Conservation (phyloP, 225 moss, liverwort and hornwort genomes). For the Straminergon stramineum region DNA sequence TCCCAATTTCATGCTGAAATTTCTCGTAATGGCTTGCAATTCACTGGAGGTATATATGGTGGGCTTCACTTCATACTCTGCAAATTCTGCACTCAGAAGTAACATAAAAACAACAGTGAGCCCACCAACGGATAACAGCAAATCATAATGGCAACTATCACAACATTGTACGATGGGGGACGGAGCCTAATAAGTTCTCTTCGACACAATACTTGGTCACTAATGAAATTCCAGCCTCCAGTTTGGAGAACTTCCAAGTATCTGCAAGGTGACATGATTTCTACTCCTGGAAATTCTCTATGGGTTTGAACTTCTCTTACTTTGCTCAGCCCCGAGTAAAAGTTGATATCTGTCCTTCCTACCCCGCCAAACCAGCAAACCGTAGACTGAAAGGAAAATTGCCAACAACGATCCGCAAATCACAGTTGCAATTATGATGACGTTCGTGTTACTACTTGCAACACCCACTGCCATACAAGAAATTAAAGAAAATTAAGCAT, state of each 20-base stretch:
- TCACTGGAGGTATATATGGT: neutral
- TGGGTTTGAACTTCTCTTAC: neutral
- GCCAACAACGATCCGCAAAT: neutral
- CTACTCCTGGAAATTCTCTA: neutral
- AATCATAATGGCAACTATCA: neutral
- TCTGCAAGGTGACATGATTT: neutral
- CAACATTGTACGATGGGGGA: neutral
- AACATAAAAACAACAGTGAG: neutral
- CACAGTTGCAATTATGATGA: neutral
- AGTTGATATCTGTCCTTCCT: neutral
- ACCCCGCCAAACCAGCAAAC: neutral
- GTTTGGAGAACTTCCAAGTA: neutral
- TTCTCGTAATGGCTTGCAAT: neutral
- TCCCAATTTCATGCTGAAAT: neutral
- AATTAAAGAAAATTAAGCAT: neutral
- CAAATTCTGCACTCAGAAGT: neutral
- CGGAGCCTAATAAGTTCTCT: neutral
- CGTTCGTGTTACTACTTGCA: neutral
- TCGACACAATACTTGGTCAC: neutral
- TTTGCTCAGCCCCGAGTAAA: conserved; percentile 3
- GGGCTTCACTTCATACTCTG: neutral
- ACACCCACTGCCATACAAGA: neutral
- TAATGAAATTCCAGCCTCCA: neutral
- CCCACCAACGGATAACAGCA: neutral
- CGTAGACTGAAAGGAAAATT: neutral